Evolutionary conservation across 2,329 filamentous ascomycete species (phyloP).

Genomic region (Colletotrichum sp.): DNA sequence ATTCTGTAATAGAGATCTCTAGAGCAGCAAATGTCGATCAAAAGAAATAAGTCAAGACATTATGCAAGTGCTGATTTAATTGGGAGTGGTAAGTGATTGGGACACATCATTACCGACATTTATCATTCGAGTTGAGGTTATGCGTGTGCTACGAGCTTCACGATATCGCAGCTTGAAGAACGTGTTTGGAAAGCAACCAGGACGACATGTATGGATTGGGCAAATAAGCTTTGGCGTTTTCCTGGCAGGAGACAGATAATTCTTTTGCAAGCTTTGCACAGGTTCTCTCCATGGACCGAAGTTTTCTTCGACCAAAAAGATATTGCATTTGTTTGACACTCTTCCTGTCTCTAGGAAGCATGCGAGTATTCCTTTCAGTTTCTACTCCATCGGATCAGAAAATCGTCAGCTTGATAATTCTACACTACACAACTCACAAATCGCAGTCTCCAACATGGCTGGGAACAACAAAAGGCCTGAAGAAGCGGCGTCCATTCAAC

Average conservation of each 20-base stretch:
- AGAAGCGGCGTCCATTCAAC: background rate
- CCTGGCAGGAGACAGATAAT: background rate
- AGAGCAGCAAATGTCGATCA: background rate
- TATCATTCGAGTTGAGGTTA: background rate
- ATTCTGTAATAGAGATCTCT: rapidly evolving
- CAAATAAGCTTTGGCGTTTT: background rate
- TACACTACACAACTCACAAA: background rate
- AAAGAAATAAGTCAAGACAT: rapidly evolving
- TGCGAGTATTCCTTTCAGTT: background rate
- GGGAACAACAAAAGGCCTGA: background rate
- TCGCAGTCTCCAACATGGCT: background rate
- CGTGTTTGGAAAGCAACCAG: background rate
- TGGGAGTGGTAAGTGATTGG: background rate
- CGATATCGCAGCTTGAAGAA: background rate
- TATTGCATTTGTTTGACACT: background rate
- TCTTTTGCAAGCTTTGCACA: background rate
- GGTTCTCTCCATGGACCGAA: background rate
- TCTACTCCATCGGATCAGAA: rapidly evolving
- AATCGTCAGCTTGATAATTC: background rate
- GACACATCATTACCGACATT: background rate
- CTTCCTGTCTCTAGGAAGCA: rapidly evolving
- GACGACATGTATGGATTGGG: background rate
- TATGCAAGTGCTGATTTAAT: rapidly evolving
- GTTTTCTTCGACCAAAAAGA: background rate
- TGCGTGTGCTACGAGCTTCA: background rate